A percentile compares a stretch with the other conserved stretches of the same genome.
phyloP scores from a whole-genome alignment of 768 basidiomycete genomes.

The Tylopilus sp. region DNA sequence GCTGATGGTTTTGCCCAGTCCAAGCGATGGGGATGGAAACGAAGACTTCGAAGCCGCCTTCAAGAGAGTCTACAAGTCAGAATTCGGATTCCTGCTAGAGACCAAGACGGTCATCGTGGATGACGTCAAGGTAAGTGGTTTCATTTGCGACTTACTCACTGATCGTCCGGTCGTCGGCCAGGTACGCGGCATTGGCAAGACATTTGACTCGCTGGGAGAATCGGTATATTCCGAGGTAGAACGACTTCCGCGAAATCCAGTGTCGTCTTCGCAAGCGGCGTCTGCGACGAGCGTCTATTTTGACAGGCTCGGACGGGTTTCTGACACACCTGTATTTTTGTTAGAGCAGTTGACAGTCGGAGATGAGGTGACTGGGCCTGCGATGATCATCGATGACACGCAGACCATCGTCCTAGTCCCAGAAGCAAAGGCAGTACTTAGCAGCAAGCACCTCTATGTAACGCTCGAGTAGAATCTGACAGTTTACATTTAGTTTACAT shows the following conservation, averaged over 20 bases:
- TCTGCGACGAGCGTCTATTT: constrained; percentile 73
- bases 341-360: constrained; percentile 65
- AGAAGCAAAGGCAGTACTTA: constrained; percentile 60
- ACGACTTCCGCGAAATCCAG: constrained; percentile 41
- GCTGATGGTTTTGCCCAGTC: constrained; percentile 73
- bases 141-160: neutral
- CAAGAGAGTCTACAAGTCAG: constrained; percentile 72
- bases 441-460: constrained; percentile 65
- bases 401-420: constrained; percentile 92
- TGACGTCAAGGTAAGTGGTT: constrained; percentile 71
- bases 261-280: constrained; percentile 44
- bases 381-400: constrained; percentile 92
- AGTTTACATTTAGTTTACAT: constrained; percentile 1
- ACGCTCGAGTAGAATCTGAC: constrained; percentile 36
- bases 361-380: constrained; percentile 76
- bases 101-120: constrained; percentile 83
- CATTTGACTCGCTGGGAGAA: constrained; percentile 75
- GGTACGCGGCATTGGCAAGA: constrained; percentile 90
- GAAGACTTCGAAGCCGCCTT: constrained; percentile 82
- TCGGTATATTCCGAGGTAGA: constrained; percentile 77
- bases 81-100: constrained; percentile 91
- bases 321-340: constrained; percentile 77
- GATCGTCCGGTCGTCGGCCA: constrained; percentile 20
- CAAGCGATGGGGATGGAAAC: constrained; percentile 46
- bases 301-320: constrained; percentile 70